Evolutionary conservation across 1,284 basidiomycete genomes (phyloP), one percentile per base, ranked within the genome.

Genomic region (Moesziomyces parantarcticus): DNA sequence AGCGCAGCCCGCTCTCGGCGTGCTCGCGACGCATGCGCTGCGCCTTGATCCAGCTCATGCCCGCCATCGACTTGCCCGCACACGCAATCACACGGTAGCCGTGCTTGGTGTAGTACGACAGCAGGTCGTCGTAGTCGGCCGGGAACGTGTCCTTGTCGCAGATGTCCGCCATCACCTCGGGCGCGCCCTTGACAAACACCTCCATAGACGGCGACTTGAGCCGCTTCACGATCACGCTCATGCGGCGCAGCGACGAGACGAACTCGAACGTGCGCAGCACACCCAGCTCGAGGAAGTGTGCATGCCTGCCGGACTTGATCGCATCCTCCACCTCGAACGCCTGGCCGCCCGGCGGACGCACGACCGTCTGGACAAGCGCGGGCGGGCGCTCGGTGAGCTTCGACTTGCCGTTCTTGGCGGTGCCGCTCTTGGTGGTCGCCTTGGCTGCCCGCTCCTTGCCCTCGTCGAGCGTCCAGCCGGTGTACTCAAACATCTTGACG

Each of bases 11-110:
- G 13, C 90, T 92, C 84, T 99, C 97, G 20, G 94, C 96, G 85
- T 96, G 92, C 82, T 98, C 96, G 40, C 96, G 88, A 84, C 93
- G 94, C 89, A 99, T 91, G 50, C 93, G 90, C 85, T 99, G 97
- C 1, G 97, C 97, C 83, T 92, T 98, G 72, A 99, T 88, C 97
- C 97, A 99, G 7, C 95, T 92, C 65, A 99, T 85, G 5, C 92
- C 91, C 43, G 97, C 92, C 69, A 99, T 89, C 69, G 89, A 93
- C 87, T 98, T 99, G 39, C 97, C 97, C 4, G 97, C 97, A 74
- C 98, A 93, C 4, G 96, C 97, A 69, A 99, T 99, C 20, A 99
- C 97, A 62, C 97, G 91, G 85, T 96, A 99, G 36, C 97, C 97
- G 68, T 95, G 92, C 80, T 92, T 92, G 8, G 97, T 99, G 84